These are phyloP conservation scores for Echinochloa phyllopogon DNA, from an alignment of 176 grass and related monocot genomes.

Conservation along the genomic window DNA sequence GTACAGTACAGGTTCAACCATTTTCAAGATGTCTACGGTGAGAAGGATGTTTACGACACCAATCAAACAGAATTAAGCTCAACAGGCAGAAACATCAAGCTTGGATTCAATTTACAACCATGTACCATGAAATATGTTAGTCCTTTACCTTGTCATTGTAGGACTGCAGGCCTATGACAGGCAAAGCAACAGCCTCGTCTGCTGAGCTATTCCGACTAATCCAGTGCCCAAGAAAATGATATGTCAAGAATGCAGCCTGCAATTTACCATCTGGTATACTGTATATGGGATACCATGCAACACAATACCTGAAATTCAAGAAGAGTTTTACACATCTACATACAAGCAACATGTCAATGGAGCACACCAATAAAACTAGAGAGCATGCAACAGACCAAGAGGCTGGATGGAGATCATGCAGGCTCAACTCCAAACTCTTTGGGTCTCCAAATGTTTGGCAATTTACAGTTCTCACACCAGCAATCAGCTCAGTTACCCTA, in stretches of 20 bases:
- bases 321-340: constrained; percentile 16
- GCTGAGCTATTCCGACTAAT: constrained; percentile 21
- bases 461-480: constrained; percentile 40
- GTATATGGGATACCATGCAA: constrained; percentile 98
- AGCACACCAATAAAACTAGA: neutral
- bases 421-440: constrained; percentile 53
- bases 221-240: constrained; percentile 83
- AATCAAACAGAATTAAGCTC: neutral
- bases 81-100: neutral
- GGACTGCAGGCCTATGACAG: constrained; percentile 70
- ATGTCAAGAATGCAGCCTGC: constrained; percentile 89
- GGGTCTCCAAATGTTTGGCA: constrained; percentile 64
- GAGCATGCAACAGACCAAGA: constrained; percentile 77
- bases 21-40: neutral
- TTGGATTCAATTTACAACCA: constrained; percentile 1
- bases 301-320: constrained; percentile 74
- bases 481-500: constrained; percentile 80
- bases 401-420: constrained; percentile 76
- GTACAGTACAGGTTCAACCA: neutral
- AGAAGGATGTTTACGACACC: neutral
- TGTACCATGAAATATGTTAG: neutral
- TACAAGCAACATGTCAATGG: constrained; percentile 26
- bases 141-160: constrained; percentile 83
- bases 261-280: constrained; percentile 84
- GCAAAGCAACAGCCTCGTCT: constrained; percentile 37